Conservation (phyloP, 2,329 filamentous ascomycete genomes). For the Pseudogymnoascus sp. region DNA sequence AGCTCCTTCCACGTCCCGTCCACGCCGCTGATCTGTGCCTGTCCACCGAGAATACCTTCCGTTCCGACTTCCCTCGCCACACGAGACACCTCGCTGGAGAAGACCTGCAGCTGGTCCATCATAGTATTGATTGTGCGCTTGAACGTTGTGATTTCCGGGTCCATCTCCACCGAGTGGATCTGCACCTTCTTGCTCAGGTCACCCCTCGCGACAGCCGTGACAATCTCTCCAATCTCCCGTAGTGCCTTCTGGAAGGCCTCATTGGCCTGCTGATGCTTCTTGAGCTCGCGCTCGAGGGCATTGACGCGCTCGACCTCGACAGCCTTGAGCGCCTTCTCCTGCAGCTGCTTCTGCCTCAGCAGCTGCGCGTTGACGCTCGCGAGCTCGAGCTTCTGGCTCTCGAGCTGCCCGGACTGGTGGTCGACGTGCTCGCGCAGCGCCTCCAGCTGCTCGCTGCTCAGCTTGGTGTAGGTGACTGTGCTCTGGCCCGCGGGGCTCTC, state of each 20-base stretch:
- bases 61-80: constrained; percentile 94
- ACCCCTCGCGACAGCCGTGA: constrained; percentile 90
- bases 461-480: constrained; percentile 29
- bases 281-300: constrained; percentile 82
- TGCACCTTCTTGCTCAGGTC: constrained; percentile 95
- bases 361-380: constrained; percentile 79
- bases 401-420: constrained; percentile 86
- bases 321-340: constrained; percentile 71
- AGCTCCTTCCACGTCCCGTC: constrained; percentile 97
- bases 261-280: constrained; percentile 97
- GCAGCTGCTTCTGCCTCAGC: constrained; percentile 74
- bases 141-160: constrained; percentile 95
- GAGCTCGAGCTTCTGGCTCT: constrained; percentile 78
- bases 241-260: constrained; percentile 97
- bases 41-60: constrained; percentile 86
- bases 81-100: constrained; percentile 91
- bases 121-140: constrained; percentile 98
- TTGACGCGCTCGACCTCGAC: constrained; percentile 84
- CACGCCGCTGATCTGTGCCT: constrained; percentile 87
- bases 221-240: constrained; percentile 92
- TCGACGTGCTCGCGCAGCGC: constrained; percentile 85
- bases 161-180: constrained; percentile 93
- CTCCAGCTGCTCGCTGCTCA: constrained; percentile 75
- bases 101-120: constrained; percentile 97
- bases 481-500: constrained; percentile 20